Evolutionary conservation across 2,329 filamentous ascomycete species (phyloP), one percentile per base, ranked within the genome.

Genomic region (Pseudomassariella vexata): DNA sequence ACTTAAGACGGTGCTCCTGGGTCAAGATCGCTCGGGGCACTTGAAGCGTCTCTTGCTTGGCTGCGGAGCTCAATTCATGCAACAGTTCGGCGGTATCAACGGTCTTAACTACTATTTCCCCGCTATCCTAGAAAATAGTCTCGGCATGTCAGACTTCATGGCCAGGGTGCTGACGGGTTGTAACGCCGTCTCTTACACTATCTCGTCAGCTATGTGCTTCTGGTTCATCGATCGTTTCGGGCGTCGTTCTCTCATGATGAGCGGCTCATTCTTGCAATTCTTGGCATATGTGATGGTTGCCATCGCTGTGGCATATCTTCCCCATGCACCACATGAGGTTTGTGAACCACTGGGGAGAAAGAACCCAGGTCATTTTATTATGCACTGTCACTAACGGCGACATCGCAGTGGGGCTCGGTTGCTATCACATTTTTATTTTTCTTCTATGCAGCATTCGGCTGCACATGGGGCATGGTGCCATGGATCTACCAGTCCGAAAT

Each of bases 141-240:
- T 80, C 6, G 73, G 73, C 0, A 62, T 77, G 17, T 53, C 53
- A 18, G 61, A 75, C 36, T 59, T 59, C 23, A 63, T 68, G 45
- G 66, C 70, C 3, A 62, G 74, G 5, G 53, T 80, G 1, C 57
- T 80, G n/a, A 66, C 74, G 2, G 75, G 70, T 3, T 66, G 70
- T 36, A 79, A 46, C 31, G 55, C 53, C 24, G 63, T 59, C 1
- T 40, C 62, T 5, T 64, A 65, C 28, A 44, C 63, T 0, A 35
- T 50, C 2, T 49, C 56, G 1, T 59, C 58, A 0, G 56, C 62
- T 19, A 47, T 49, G 8, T 59, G 59, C 33, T 38, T 65, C 2
- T 25, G 58, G n/a, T 43, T 63, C 7, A 60, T 65, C 36, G 61
- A 65, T 34, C 48, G 49, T 2, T 42, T 63, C 11, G 61, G 61